Evolutionary conservation across 768 basidiomycete genomes (phyloP), one percentile per base, ranked within the genome.

Genomic region (Termitomyces sp.): DNA sequence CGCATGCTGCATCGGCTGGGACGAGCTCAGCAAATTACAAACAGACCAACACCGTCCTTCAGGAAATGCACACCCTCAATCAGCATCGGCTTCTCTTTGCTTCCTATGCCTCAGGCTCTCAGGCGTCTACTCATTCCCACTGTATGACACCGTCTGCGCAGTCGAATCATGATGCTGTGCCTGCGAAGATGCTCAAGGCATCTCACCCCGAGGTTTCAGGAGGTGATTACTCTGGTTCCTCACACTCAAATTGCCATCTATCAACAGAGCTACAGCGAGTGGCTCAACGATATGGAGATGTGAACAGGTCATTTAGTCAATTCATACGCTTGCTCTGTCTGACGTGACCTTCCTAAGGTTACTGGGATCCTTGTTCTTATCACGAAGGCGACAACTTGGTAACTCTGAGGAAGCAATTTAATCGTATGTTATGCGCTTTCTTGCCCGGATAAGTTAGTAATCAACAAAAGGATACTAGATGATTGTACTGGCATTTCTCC

Each of bases 61-160:
- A 87, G 56, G 84, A 90, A 64, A 68, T 91, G 52, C 90, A 92
- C 63, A 76, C 82, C 39, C 76, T 86, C 24, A 79, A 87, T 62
- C 82, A 87, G 54, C 86, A 88, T 64, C 78, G 88, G 51, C 72
- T 83, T 34, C 57, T 84, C 26, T 83, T 77, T 63, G 62, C 73
- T 13, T 65, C 71, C 20, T 39, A 41, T 22, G 18, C 36, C 45
- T 47, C 56, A 37, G 31, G 10, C 26, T 48, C 50, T 29, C 55
- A 45, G 20, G 7, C 28, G 33, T 10, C 54, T 37, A 41, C 18
- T 45, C 53, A 18, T 45, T 31, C 28, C 34, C 58, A 54, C n/a
- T 26, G 16, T 45, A 18, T 45, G 16, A 16, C 54, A 34, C 46
- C 28, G 18, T 16, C 12, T 45, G 20, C 49, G 6, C 52, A 48